Percentiles rank a stretch among this genome's conserved stretches.
phyloP scores from a whole-genome alignment of 2,329 filamentous ascomycete genomes.

The Penicillium sclerotigenum region DNA sequence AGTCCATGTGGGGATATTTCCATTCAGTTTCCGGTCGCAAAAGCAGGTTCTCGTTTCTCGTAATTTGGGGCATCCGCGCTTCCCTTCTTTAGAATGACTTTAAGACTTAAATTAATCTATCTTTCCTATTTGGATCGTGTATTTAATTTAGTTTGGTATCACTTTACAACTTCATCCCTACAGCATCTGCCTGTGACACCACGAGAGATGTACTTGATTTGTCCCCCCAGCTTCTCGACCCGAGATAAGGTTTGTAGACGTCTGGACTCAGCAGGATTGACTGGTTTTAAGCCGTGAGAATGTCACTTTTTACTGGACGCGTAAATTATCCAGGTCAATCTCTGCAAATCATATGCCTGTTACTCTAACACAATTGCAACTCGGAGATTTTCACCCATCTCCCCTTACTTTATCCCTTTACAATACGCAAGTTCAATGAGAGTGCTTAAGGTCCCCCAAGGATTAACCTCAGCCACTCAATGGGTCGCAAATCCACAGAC shows the following conservation, averaged over 20 bases:
- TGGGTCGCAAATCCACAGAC: background rate
- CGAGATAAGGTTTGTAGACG: conserved; percentile 8
- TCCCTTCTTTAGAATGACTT: conserved; percentile 2
- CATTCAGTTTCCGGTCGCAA: conserved; percentile 8
- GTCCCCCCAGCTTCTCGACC: conserved; percentile 1
- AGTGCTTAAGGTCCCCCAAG: conserved; percentile 12
- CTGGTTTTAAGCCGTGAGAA: background rate
- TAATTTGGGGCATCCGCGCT: too few species aligned
- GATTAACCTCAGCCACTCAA: conserved; percentile 17
- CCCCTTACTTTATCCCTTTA: conserved; percentile 22
- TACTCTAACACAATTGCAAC: conserved; percentile 4
- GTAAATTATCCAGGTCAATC: background rate
- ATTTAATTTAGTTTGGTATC: background rate
- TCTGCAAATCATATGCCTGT: background rate
- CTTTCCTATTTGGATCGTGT: background rate
- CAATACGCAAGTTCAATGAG: background rate
- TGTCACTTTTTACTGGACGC: background rate
- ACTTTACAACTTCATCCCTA: conserved; percentile 7
- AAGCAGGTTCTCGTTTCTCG: conserved; percentile 25
- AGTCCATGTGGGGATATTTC: conserved; percentile 21
- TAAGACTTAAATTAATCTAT: background rate
- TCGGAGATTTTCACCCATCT: conserved; percentile 12
- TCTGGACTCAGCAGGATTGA: conserved; percentile 1
- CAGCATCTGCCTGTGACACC: conserved; percentile 13
- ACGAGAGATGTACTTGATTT: conserved; percentile 9